These are phyloP conservation scores for Cyberlindnera mrakii DNA, from an alignment of 805 yeast genomes.

Conservation along the genomic window DNA sequence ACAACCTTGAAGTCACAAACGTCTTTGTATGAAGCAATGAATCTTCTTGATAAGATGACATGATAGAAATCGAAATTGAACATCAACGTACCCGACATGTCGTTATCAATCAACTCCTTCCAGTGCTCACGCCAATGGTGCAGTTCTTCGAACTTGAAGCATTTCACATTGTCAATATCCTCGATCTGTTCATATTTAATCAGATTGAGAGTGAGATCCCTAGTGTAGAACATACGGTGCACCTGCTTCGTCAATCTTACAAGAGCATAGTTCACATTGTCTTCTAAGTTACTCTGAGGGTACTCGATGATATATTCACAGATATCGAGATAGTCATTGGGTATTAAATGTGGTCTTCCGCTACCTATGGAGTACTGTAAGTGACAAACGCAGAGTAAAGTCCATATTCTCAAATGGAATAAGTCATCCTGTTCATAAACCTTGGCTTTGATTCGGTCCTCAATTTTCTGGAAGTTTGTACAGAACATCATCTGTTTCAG, in stretches of 20 bases:
- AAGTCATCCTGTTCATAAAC: slow-evolving; percentile 34
- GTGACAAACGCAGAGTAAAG: slow-evolving; percentile 46
- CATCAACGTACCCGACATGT: slow-evolving; percentile 41
- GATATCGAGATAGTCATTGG: slow-evolving; percentile 32
- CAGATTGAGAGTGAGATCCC: slow-evolving; percentile 17
- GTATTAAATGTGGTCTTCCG: slow-evolving; percentile 39
- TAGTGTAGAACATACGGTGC: slow-evolving; percentile 20
- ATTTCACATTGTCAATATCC: slow-evolving; percentile 6
- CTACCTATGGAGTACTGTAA: slow-evolving; percentile 44
- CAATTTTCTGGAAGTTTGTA: slow-evolving; percentile 38
- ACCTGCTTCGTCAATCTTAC: slow-evolving; percentile 32
- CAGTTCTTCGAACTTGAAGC: slow-evolving; percentile 17
- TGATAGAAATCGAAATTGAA: slow-evolving; percentile 45
- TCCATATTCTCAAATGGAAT: slow-evolving; percentile 49
- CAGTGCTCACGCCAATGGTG: slow-evolving; percentile 42
- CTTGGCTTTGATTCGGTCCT: slow-evolving; percentile 27
- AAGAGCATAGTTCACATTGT: slow-evolving; percentile 47
- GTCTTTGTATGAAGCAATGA: slow-evolving; percentile 25
- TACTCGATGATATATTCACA: slow-evolving; percentile 38
- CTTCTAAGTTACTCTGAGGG: slow-evolving; percentile 48
- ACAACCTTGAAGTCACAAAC: slow-evolving; percentile 19
- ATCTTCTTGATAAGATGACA: slow-evolving; percentile 34
- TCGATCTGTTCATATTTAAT: slow-evolving; percentile 18
- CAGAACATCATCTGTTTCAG: slow-evolving; percentile 42
- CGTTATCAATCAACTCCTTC: slow-evolving; percentile 39